phyloP scores from a whole-genome alignment of 1,284 basidiomycete species.

The Pterulicium gracile region DNA sequence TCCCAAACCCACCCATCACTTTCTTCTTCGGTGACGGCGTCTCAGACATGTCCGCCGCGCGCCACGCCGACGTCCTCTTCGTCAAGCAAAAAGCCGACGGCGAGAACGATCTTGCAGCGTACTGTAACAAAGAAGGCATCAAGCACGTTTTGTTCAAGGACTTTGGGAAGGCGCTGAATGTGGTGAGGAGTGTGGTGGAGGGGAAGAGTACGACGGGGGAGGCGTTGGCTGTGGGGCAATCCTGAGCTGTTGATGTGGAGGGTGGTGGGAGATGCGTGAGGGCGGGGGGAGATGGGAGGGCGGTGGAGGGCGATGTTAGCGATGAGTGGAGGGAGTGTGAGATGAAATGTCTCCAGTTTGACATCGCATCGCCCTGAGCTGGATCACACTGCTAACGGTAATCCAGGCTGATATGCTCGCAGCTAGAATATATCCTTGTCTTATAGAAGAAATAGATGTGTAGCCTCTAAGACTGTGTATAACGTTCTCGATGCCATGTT shows the following conservation, averaged over 20 bases:
- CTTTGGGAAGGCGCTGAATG: conserved; percentile 47
- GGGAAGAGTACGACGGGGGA: conserved; percentile 37
- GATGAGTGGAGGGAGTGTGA: no score
- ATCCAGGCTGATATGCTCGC: no score
- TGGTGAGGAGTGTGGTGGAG: conserved; percentile 58
- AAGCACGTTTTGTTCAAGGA: conserved; percentile 57
- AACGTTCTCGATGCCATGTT: no score
- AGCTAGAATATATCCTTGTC: not conserved
- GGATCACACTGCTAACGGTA: no score
- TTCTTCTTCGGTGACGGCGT: conserved; percentile 97
- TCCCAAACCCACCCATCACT: conserved; percentile 63
- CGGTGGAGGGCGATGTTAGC: not conserved
- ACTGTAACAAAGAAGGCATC: conserved; percentile 63
- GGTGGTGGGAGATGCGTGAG: not conserved
- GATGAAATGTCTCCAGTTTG: no score
- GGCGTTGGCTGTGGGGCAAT: conserved; percentile 20
- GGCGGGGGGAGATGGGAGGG: not conserved
- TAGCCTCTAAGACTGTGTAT: no score
- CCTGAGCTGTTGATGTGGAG: conserved; percentile 7
- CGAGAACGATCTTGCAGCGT: conserved; percentile 78
- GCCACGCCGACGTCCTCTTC: conserved; percentile 83
- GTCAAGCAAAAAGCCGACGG: conserved; percentile 74
- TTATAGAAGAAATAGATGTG: no score
- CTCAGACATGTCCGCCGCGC: conserved; percentile 87
- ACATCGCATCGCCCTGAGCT: no score